phyloP scores from a whole-genome alignment of 345 rosid genomes.

The Heritiera fomes region DNA sequence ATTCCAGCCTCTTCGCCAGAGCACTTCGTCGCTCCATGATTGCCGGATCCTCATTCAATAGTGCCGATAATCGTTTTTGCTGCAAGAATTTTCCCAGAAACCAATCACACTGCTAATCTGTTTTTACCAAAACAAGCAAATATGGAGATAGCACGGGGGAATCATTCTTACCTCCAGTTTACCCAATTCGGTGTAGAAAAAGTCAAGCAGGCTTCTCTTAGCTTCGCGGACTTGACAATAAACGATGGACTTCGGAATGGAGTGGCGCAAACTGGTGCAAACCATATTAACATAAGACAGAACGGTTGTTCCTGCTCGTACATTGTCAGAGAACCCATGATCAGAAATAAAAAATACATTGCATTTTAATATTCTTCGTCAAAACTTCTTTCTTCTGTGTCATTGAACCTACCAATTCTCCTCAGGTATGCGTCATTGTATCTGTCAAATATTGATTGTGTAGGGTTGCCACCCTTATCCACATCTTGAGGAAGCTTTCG shows the following conservation, averaged over 20 bases:
- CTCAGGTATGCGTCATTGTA: slow-evolving; percentile 90
- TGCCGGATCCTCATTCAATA: slow-evolving; percentile 96
- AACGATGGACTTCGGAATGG: slow-evolving; percentile 92
- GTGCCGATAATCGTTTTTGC: slow-evolving; percentile 78
- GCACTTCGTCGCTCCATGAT: slow-evolving; percentile 89
- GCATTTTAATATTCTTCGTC: background rate
- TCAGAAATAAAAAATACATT: background rate
- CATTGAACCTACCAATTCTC: slow-evolving; percentile 69
- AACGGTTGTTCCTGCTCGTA: slow-evolving; percentile 75
- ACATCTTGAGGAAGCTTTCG: slow-evolving; percentile 98
- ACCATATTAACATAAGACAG: slow-evolving; percentile 94
- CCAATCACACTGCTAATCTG: slow-evolving; percentile 3
- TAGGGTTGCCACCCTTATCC: slow-evolving; percentile 97
- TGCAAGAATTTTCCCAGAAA: slow-evolving; percentile 32
- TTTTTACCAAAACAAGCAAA: background rate
- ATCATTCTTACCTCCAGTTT: slow-evolving; percentile 69
- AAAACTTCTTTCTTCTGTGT: background rate
- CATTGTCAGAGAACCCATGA: slow-evolving; percentile 5
- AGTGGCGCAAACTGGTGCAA: slow-evolving; percentile 79
- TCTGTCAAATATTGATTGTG: slow-evolving; percentile 93
- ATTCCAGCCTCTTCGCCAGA: slow-evolving; percentile 85
- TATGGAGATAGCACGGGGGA: background rate
- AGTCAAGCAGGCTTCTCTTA: slow-evolving; percentile 85
- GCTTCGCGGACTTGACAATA: slow-evolving; percentile 99
- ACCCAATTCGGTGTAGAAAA: slow-evolving; percentile 89